phyloP scores from a whole-genome alignment of 2,329 filamentous ascomycete species.

The Colletotrichum euphorbiae region DNA sequence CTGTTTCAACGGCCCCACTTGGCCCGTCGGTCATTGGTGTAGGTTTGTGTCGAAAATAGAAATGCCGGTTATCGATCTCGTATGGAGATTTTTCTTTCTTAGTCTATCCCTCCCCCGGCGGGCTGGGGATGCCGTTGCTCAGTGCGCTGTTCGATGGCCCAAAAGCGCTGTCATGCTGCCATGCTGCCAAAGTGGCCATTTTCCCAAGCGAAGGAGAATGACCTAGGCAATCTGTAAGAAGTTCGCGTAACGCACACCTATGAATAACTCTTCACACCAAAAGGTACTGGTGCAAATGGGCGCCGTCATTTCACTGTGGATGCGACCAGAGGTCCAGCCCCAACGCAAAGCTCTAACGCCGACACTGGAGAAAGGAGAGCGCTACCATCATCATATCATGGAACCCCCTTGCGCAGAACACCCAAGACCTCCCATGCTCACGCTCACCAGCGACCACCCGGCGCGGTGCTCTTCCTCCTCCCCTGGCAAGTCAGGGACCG shows the following conservation, averaged over 20 bases:
- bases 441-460: background rate
- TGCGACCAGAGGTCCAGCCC: slow-evolving; percentile 1
- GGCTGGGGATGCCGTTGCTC: background rate
- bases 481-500: slow-evolving; percentile 28
- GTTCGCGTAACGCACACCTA: too few relatives aligned
- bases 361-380: slow-evolving; percentile 26
- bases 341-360: background rate
- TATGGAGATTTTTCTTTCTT: slow-evolving; percentile 26
- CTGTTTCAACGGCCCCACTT: slow-evolving; percentile 39
- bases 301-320: slow-evolving; percentile 12
- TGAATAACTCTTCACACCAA: background rate
- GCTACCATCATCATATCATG: background rate
- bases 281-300: background rate
- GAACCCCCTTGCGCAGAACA: slow-evolving; percentile 21
- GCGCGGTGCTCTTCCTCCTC: background rate
- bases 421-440: slow-evolving; percentile 14
- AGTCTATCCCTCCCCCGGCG: too few relatives aligned
- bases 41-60: slow-evolving; percentile 30
- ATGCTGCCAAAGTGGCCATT: slow-evolving; percentile 8
- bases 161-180: slow-evolving; percentile 22
- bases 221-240: too few relatives aligned
- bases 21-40: background rate
- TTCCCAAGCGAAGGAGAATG: too few relatives aligned
- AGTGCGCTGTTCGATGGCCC: slow-evolving; percentile 1
- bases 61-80: slow-evolving; percentile 39